phyloP scores from a whole-genome alignment of 257 asterid genomes.

The Eucommia ulmoides region DNA sequence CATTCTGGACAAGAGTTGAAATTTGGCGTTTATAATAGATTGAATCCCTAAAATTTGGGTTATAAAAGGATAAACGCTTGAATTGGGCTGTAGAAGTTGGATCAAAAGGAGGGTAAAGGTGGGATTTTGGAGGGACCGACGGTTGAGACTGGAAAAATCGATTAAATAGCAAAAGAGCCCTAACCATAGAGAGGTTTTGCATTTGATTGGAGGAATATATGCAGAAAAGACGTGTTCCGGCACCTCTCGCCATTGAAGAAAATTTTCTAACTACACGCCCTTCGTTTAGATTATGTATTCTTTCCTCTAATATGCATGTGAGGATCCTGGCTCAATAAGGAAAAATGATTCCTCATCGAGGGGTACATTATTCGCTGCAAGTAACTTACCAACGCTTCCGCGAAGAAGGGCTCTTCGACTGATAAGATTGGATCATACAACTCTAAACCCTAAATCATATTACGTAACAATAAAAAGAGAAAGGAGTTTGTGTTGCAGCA shows the following conservation, averaged over 20 bases:
- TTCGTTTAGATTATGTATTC: too few relatives aligned
- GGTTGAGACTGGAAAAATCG: slow-evolving; percentile 17
- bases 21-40: slow-evolving; percentile 17
- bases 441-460: too few relatives aligned
- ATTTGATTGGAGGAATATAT: slow-evolving; percentile 24
- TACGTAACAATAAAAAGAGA: too few relatives aligned
- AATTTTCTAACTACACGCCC: too few relatives aligned
- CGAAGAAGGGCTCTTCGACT: too few relatives aligned
- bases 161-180: slow-evolving; percentile 14
- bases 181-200: slow-evolving; percentile 12
- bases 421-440: too few relatives aligned
- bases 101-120: slow-evolving; percentile 11
- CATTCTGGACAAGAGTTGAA: slow-evolving; percentile 23
- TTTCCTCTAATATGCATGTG: too few relatives aligned
- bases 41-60: slow-evolving; percentile 5
- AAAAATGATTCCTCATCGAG: too few relatives aligned
- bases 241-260: slow-evolving; percentile 45
- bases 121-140: slow-evolving; percentile 13
- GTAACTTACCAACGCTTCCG: too few relatives aligned
- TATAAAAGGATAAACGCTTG: slow-evolving; percentile 5
- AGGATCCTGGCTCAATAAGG: too few relatives aligned
- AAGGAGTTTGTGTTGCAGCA: too few relatives aligned
- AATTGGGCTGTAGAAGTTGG: slow-evolving; percentile 11
- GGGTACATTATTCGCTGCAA: too few relatives aligned
- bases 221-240: slow-evolving; percentile 32